Evolutionary conservation across 768 basidiomycete species (phyloP), one percentile per base, ranked within the genome.

Genomic region (Calvatia gigantea): DNA sequence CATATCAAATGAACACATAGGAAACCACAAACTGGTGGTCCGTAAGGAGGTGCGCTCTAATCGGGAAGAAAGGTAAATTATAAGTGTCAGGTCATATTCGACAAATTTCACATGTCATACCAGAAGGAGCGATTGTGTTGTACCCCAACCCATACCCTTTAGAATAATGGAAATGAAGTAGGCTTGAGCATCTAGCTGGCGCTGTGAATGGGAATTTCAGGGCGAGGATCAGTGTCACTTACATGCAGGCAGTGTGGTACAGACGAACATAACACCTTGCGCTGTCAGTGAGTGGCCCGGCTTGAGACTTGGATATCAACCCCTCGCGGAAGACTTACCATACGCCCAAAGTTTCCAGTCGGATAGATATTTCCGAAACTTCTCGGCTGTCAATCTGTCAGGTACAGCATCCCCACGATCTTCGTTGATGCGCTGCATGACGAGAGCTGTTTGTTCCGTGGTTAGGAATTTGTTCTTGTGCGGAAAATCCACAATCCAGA

Each of bases 321-420:
- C 21, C 21, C 32, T 11, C 8, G 27, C 54, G 27, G 49, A 21
- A 21, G 28, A 59, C 69, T 53, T 54, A 75, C 78, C 77, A 61
- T 75, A 77, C 2, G 70, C 66, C 78, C 77, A 79, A 38, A 78
- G 58, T 8, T 71, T 75, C 75, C 78, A 78, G 60, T 80, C 78
- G 37, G 60, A 61, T 9, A 81, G 62, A 64, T 78, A 72, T 25
- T 61, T 62, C 33, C 72, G 54, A 32, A 78, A 64, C 58, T 75
- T 77, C 35, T 59, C 51, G 6, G 57, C 37, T 17, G 73, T 79
- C 15, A 78, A 32, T 29, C 66, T 53, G 58, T 81, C 79, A 8
- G 77, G 77, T 39, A 76, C 47, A 1, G 78, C 73, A 60, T 81
- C 79, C 11, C 77, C 76, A n/a, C 78, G 73, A 59, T 80, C 79